These are phyloP conservation scores for Xylaria sp. DNA, from an alignment of 2,329 filamentous ascomycete species.

Conservation along the genomic window DNA sequence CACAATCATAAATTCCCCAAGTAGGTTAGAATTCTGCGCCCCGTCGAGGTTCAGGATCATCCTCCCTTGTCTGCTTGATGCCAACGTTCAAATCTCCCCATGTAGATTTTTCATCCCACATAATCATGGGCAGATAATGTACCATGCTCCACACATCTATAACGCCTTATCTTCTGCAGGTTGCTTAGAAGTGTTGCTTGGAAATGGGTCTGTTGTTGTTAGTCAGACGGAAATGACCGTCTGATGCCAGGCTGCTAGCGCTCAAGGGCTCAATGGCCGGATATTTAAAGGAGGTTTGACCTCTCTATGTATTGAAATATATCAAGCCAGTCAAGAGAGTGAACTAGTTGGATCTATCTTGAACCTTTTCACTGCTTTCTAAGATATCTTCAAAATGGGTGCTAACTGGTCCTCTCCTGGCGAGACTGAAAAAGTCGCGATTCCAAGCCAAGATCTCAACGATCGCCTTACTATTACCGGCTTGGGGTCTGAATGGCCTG, in stretches of 20 bases:
- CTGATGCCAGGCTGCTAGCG: background rate
- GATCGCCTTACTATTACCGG: constrained; percentile 37
- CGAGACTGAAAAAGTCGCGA: background rate
- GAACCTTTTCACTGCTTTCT: background rate
- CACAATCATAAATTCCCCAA: constrained; percentile 6
- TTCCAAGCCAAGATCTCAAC: constrained; percentile 11
- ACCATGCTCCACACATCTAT: constrained; percentile 15
- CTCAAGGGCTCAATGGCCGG: background rate
- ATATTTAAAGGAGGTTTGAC: constrained; percentile 20
- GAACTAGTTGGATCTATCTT: background rate
- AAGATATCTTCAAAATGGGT: constrained; percentile 26
- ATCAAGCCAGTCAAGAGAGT: constrained; percentile 3
- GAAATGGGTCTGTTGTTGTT: constrained; percentile 15
- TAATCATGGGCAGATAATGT: constrained; percentile 6
- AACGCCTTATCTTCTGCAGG: constrained; percentile 14
- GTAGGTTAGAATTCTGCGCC: constrained; percentile 11
- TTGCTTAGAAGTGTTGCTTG: constrained; percentile 18
- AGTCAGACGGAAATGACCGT: constrained; percentile 18
- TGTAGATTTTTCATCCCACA: background rate
- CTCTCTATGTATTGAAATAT: background rate
- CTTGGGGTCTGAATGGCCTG: constrained; percentile 31
- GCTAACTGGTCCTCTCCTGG: constrained; percentile 28
- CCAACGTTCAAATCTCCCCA: background rate
- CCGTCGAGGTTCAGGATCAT: constrained; percentile 5
- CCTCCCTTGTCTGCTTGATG: background rate